Evolutionary conservation across 2,329 filamentous ascomycete species (phyloP).

Genomic region (Ceratocystis harringtonii): DNA sequence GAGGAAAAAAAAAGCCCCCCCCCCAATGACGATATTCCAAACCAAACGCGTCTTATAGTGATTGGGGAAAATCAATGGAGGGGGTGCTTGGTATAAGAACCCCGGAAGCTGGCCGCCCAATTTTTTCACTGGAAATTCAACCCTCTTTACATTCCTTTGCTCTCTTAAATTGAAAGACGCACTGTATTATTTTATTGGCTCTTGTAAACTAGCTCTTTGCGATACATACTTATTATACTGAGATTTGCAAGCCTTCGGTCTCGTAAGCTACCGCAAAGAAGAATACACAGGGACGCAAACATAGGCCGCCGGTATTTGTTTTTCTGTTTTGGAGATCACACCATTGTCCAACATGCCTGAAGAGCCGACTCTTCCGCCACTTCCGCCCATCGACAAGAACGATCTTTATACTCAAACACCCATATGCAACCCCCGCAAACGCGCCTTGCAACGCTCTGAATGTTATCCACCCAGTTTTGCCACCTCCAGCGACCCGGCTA

Average conservation of each 20-base stretch:
- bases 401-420: constrained; percentile 4
- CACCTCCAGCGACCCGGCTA: constrained; percentile 54
- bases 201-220: neutral
- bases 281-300: neutral
- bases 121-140: neutral
- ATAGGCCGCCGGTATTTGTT: neutral
- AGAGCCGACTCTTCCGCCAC: constrained; percentile 29
- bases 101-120: neutral
- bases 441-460: constrained; percentile 23
- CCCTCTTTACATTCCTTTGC: neutral
- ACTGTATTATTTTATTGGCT: neutral
- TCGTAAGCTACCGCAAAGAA: too few relatives aligned
- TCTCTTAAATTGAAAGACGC: neutral
- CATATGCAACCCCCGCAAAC: constrained; percentile 28
- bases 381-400: constrained; percentile 25
- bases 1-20: neutral
- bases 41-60: neutral
- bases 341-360: constrained; percentile 25
- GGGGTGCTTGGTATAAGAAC: neutral
- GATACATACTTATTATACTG: neutral
- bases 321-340: neutral
- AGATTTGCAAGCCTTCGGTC: neutral
- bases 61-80: neutral
- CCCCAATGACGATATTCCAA: constrained; percentile 5
- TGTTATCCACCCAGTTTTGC: constrained; percentile 27